phyloP scores from a whole-genome alignment of 1,139 yeast genomes.

The Ogataea hybrid region DNA sequence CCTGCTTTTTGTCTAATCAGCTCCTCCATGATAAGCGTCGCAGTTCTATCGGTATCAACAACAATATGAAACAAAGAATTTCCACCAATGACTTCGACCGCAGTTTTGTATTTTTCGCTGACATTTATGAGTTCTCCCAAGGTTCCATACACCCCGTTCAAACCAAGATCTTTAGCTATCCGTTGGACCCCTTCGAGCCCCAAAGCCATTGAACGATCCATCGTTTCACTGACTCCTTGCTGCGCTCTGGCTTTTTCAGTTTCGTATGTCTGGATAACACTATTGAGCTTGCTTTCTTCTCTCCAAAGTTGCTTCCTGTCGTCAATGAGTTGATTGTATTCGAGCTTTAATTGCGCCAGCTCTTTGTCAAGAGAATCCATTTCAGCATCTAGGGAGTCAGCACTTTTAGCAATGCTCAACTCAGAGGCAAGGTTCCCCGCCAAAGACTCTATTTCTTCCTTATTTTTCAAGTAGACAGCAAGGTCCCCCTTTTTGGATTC shows the following conservation, averaged over 20 bases:
- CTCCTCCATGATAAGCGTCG: conserved; percentile 74
- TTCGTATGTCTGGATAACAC: conserved; percentile 52
- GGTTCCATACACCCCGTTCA: conserved; percentile 75
- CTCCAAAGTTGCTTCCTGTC: conserved; percentile 77
- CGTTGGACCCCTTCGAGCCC: conserved; percentile 69
- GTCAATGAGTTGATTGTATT: conserved; percentile 53
- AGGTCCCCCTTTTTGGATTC: conserved; percentile 12
- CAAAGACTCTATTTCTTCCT: conserved; percentile 15
- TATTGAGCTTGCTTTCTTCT: conserved; percentile 63
- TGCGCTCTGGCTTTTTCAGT: conserved; percentile 59
- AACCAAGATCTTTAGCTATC: conserved; percentile 53
- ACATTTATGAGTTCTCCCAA: conserved; percentile 80
- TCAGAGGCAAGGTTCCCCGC: conserved; percentile 8
- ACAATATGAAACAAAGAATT: conserved; percentile 82
- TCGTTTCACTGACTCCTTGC: conserved; percentile 61
- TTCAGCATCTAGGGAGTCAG: neutral
- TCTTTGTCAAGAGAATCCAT: conserved; percentile 17
- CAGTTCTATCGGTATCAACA: conserved; percentile 86
- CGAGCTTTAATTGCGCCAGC: conserved; percentile 36
- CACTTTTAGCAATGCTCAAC: neutral
- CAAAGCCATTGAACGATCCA: conserved; percentile 67
- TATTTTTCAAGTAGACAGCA: conserved; percentile 1
- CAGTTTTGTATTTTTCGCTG: conserved; percentile 78
- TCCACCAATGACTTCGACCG: conserved; percentile 90
- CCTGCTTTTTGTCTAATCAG: conserved; percentile 71